phyloP scores from a whole-genome alignment of 2,329 filamentous ascomycete genomes.

The Pochonia chlamydosporia region DNA sequence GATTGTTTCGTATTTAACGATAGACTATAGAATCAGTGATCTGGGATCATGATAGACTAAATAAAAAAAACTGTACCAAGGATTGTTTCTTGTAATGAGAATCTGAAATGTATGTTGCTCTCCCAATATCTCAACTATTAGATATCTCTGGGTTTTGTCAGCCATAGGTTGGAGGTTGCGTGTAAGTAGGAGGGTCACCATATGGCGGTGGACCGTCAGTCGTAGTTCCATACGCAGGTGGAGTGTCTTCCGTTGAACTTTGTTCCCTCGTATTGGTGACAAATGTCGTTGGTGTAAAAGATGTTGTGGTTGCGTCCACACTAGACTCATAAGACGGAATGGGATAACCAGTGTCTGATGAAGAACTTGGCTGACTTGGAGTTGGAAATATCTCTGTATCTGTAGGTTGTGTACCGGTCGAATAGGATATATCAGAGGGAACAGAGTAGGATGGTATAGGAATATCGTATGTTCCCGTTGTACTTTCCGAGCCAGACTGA shows the following conservation, averaged over 20 bases:
- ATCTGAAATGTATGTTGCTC: not conserved
- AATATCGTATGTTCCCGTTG: not conserved
- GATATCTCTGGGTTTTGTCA: no score
- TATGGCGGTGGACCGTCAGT: not conserved
- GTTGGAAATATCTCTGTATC: not conserved
- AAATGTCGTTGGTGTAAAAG: not conserved
- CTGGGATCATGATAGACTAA: slow-evolving; percentile 1
- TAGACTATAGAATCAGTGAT: slow-evolving; percentile 7
- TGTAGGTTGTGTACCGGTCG: not conserved
- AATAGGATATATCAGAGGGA: not conserved
- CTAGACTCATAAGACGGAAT: not conserved
- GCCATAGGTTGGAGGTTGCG: slow-evolving; percentile 3
- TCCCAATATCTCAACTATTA: no score
- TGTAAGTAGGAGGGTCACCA: slow-evolving; percentile 3
- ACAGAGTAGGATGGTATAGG: not conserved
- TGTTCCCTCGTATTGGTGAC: not conserved
- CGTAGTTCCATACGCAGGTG: slow-evolving; percentile 1
- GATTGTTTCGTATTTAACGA: not conserved
- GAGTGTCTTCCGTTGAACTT: not conserved
- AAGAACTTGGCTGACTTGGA: not conserved
- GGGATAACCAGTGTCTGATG: not conserved
- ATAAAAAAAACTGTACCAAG: not conserved
- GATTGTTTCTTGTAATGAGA: not conserved
- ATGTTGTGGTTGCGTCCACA: not conserved
- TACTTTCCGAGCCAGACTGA: not conserved